Percentiles rank a stretch among this genome's conserved stretches.
phyloP scores from a whole-genome alignment of 2,329 filamentous ascomycete species.

The Fusarium sp. region DNA sequence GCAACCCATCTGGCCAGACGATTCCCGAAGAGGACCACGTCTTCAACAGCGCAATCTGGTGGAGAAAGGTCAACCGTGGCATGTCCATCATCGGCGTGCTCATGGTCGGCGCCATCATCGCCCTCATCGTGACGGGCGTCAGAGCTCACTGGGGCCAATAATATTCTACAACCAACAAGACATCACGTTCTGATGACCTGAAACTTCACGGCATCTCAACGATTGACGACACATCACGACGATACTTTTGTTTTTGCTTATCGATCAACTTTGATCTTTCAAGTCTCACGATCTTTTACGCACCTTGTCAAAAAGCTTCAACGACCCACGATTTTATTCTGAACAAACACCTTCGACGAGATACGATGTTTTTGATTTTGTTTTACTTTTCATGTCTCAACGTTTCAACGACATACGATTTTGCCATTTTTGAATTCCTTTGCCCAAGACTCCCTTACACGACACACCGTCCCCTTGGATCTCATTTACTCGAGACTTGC shows the following conservation, averaged over 20 bases:
- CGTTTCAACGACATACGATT: constrained; percentile 30
- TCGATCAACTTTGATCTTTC: constrained; percentile 23
- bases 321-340: constrained; percentile 42
- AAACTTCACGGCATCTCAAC: constrained; percentile 40
- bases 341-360: constrained; percentile 32
- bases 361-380: constrained; percentile 34
- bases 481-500: constrained; percentile 9
- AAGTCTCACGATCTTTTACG: constrained; percentile 41
- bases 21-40: constrained; percentile 57
- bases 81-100: constrained; percentile 69
- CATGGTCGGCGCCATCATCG: constrained; percentile 63
- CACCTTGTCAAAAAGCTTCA: constrained; percentile 22
- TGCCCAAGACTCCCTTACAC: background rate
- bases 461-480: background rate
- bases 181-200: constrained; percentile 33
- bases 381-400: constrained; percentile 29
- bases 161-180: constrained; percentile 27
- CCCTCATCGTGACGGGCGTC: constrained; percentile 65
- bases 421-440: constrained; percentile 1
- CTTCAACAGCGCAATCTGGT: constrained; percentile 68
- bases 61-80: constrained; percentile 68
- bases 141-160: constrained; percentile 59
- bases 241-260: constrained; percentile 35
- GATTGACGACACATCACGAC: constrained; percentile 45
- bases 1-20: constrained; percentile 50